A percentile compares a stretch with the other conserved stretches of the same genome.
Evolutionary conservation across 805 yeast genomes (phyloP).

Genomic region (Huiozyma sinensis): DNA sequence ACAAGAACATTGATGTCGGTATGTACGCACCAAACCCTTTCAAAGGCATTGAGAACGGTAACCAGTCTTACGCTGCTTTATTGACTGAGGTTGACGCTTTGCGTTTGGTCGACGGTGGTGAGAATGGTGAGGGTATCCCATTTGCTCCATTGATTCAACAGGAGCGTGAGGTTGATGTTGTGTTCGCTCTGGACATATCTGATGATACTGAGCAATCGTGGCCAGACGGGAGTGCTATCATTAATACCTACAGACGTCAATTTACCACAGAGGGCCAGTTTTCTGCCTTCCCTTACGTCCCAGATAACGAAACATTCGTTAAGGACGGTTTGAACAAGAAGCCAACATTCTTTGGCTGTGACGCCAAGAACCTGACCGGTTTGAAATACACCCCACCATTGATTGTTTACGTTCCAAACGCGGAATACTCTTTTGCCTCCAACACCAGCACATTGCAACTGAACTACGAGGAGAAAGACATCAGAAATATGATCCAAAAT

Average conservation of each 20-base stretch:
- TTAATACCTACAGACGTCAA: conserved; percentile 48
- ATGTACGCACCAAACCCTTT: conserved; percentile 66
- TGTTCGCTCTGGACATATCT: conserved; percentile 56
- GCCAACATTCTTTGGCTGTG: conserved; percentile 82
- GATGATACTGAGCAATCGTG: conserved; percentile 49
- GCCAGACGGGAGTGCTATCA: conserved; percentile 60
- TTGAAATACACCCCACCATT: conserved; percentile 55
- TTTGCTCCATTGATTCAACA: conserved; percentile 50
- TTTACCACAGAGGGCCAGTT: conserved; percentile 42
- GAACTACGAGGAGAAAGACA: conserved; percentile 47
- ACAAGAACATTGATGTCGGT: conserved; percentile 51
- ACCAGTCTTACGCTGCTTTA: conserved; percentile 26
- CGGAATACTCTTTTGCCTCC: conserved; percentile 52
- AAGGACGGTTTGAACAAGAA: conserved; percentile 50
- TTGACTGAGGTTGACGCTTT: conserved; percentile 35
- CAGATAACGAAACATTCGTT: conserved; percentile 52
- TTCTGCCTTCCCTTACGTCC: conserved; percentile 71
- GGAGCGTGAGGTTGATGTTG: conserved; percentile 46
- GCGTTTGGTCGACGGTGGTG: conserved; percentile 63
- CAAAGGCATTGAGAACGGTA: conserved; percentile 30
- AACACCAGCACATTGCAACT: conserved; percentile 65
- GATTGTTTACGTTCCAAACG: conserved; percentile 66
- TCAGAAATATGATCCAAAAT: conserved; percentile 50
- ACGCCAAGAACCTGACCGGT: conserved; percentile 50
- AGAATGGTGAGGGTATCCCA: conserved; percentile 54